A percentile compares a stretch with the other conserved stretches of the same genome.
phyloP scores from a whole-genome alignment of 805 yeast genomes.

The Wickerhamiella galacta region DNA sequence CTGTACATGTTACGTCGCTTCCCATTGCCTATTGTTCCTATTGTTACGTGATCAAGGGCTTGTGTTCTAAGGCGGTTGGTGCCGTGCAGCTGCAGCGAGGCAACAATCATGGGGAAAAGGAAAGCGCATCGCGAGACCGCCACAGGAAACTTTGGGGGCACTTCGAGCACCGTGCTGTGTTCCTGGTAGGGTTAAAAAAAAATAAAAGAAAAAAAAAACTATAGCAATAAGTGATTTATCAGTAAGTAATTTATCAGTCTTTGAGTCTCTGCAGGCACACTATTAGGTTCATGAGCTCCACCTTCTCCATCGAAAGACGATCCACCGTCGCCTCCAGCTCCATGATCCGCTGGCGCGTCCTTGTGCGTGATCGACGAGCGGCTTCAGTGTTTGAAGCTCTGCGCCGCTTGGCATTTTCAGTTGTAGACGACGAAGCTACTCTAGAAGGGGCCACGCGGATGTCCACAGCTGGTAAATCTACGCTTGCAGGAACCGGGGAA shows the following conservation, averaged over 20 bases:
- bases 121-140: slow-evolving; percentile 7
- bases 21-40: no score
- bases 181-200: not conserved
- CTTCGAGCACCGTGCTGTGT: slow-evolving; percentile 1
- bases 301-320: slow-evolving; percentile 38
- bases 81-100: no score
- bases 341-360: slow-evolving; percentile 74
- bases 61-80: no score
- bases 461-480: no score
- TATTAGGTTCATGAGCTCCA: slow-evolving; percentile 41
- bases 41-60: no score
- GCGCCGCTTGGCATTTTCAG: slow-evolving; percentile 24
- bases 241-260: slow-evolving; percentile 2
- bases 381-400: slow-evolving; percentile 88
- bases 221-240: no score
- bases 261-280: slow-evolving; percentile 26
- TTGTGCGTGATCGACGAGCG: slow-evolving; percentile 85
- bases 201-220: no score
- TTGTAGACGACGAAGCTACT: no score
- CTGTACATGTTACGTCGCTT: no score
- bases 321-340: slow-evolving; percentile 71
- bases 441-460: no score
- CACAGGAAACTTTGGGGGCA: not conserved
- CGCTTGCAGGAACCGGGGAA: no score
- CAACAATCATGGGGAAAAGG: no score